Evolutionary conservation across 176 grass and related monocot genomes (phyloP).

Genomic region (Carex cristatella): DNA sequence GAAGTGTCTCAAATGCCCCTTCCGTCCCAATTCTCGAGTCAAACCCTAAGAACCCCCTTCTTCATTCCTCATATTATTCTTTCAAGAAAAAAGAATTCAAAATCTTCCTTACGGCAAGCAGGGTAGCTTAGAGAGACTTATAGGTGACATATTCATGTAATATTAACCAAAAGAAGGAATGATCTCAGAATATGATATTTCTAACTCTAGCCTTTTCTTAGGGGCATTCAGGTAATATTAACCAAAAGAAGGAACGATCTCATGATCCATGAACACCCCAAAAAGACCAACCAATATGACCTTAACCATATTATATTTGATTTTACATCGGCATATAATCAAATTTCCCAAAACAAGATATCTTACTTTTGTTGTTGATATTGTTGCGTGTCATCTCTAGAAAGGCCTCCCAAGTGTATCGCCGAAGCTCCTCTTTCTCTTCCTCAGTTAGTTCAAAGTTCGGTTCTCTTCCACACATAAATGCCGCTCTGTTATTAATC

Average conservation of each 20-base stretch:
- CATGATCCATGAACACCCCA: not conserved
- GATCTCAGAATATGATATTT: not conserved
- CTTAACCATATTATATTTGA: slow-evolving; percentile 11
- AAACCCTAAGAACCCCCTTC: not conserved
- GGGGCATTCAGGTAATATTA: not conserved
- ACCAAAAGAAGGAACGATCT: not conserved
- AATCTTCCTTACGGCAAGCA: too few relatives aligned
- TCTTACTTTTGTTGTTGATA: slow-evolving; percentile 97
- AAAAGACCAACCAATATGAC: not conserved
- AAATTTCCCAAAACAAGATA: not conserved
- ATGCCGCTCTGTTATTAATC: slow-evolving; percentile 62
- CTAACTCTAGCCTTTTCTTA: not conserved
- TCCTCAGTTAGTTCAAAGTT: slow-evolving; percentile 75
- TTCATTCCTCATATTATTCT: not conserved
- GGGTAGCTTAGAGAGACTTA: not conserved
- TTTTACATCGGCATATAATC: not conserved
- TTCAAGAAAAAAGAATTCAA: not conserved
- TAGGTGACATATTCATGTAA: not conserved
- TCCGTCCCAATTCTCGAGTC: not conserved
- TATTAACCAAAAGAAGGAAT: too few relatives aligned
- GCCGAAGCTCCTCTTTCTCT: slow-evolving; percentile 67
- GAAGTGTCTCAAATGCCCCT: not conserved
- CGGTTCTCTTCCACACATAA: slow-evolving; percentile 98
- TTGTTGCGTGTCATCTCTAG: slow-evolving; percentile 67
- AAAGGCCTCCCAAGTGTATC: slow-evolving; percentile 76